These are phyloP conservation scores for Paramarasmius palmivorus DNA, from an alignment of 1,284 basidiomycete species.

Conservation along the genomic window DNA sequence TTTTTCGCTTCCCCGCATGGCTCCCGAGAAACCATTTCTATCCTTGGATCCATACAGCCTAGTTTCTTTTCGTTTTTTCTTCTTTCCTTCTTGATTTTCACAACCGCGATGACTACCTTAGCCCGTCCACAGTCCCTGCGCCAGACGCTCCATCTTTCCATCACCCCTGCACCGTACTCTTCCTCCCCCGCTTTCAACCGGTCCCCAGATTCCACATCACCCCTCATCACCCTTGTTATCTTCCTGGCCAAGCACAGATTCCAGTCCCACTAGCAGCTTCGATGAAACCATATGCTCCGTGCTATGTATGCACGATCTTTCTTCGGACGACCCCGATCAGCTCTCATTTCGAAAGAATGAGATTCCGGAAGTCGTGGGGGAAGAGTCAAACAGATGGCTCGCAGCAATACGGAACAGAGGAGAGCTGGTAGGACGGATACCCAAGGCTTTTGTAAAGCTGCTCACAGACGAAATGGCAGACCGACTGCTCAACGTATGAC, in stretches of 20 bases:
- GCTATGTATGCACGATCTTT: slow-evolving; percentile 67
- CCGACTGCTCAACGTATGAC: slow-evolving; percentile 37
- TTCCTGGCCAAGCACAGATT: slow-evolving; percentile 25
- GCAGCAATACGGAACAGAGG: slow-evolving; percentile 62
- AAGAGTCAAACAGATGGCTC: slow-evolving; percentile 79
- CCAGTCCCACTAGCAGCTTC: slow-evolving; percentile 28
- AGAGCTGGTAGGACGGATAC: slow-evolving; percentile 68
- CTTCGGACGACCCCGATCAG: slow-evolving; percentile 58
- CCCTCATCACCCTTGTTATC: slow-evolving; percentile 33
- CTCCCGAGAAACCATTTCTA: too few species aligned
- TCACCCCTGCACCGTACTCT: slow-evolving; percentile 43
- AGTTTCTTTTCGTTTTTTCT: not conserved
- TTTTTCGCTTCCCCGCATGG: too few species aligned
- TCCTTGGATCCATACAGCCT: not conserved
- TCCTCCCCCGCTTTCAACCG: slow-evolving; percentile 19
- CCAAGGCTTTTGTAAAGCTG: slow-evolving; percentile 53
- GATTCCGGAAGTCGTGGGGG: slow-evolving; percentile 63
- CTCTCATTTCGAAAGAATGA: slow-evolving; percentile 66
- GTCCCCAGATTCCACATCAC: slow-evolving; percentile 29
- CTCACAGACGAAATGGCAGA: slow-evolving; percentile 47
- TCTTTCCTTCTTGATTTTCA: too few species aligned
- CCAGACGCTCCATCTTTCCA: slow-evolving; percentile 49
- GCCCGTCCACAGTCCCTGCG: slow-evolving; percentile 20
- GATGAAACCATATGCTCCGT: slow-evolving; percentile 46
- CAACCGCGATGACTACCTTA: not conserved